These are phyloP conservation scores for Pleurotus tuoliensis DNA, from an alignment of 768 basidiomycete species.

Conservation along the genomic window DNA sequence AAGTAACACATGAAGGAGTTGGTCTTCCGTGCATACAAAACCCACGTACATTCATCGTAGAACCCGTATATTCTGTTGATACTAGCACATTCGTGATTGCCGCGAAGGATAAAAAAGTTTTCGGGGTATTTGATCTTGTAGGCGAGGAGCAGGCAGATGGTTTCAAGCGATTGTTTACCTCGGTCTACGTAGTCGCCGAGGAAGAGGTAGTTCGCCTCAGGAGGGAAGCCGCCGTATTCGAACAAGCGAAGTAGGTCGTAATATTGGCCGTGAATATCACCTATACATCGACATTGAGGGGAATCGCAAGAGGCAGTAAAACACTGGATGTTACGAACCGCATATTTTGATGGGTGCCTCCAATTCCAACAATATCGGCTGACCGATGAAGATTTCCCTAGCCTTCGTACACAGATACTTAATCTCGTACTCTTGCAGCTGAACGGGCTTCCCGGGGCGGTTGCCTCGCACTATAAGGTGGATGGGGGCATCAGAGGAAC, in stretches of 20 bases:
- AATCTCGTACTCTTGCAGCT: constrained; percentile 98
- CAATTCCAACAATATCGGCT: constrained; percentile 95
- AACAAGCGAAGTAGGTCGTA: constrained; percentile 97
- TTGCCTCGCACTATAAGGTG: constrained; percentile 82
- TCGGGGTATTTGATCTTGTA: constrained; percentile 99
- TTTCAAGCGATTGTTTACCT: constrained; percentile 98
- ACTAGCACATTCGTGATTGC: constrained; percentile 98
- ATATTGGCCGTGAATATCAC: constrained; percentile 99
- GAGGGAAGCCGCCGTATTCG: constrained; percentile 98
- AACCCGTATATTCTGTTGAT: constrained; percentile 99
- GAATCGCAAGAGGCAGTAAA: not conserved
- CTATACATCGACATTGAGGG: constrained; percentile 34
- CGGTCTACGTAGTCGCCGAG: constrained; percentile 99
- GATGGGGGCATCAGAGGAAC: constrained; percentile 20
- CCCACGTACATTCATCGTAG: constrained; percentile 93
- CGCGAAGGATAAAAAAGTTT: constrained; percentile 99
- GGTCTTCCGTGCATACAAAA: not conserved
- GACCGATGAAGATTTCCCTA: constrained; percentile 98
- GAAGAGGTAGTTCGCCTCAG: constrained; percentile 99
- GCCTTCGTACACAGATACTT: constrained; percentile 98
- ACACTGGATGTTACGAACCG: constrained; percentile 51
- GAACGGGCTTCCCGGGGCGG: constrained; percentile 97
- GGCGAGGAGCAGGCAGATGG: constrained; percentile 96
- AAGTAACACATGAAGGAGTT: constrained; percentile 7
- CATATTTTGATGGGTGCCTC: constrained; percentile 99